These are phyloP conservation scores for Teunomyces stri DNA, from an alignment of 805 yeast genomes.

Conservation along the genomic window DNA sequence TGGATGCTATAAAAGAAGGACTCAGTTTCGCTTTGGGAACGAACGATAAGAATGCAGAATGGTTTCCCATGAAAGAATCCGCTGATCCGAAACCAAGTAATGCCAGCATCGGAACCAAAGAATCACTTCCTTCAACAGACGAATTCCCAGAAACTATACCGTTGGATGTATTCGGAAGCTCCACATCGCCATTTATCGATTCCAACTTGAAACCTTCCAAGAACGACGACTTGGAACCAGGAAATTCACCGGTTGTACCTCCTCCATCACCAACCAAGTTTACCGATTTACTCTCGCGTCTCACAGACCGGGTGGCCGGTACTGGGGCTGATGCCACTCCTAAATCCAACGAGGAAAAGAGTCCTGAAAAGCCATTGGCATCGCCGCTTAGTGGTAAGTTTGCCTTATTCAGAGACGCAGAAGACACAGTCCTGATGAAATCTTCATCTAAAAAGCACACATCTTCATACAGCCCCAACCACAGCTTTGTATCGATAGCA, in stretches of 20 bases:
- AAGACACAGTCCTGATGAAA: neutral
- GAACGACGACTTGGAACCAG: constrained; percentile 17
- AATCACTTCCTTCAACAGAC: neutral
- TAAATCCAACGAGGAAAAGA: neutral
- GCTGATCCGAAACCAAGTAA: neutral
- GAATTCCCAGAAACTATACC: constrained; percentile 18
- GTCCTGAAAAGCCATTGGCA: neutral
- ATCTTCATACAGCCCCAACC: neutral
- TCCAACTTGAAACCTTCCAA: neutral
- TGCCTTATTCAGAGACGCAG: constrained; percentile 6
- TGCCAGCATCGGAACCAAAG: constrained; percentile 3
- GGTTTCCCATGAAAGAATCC: constrained; percentile 25
- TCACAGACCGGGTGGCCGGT: constrained; percentile 38
- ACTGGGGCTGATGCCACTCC: constrained; percentile 15
- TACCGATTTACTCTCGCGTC: constrained; percentile 23
- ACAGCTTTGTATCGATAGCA: neutral
- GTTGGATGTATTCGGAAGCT: constrained; percentile 9
- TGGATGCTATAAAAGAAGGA: constrained; percentile 33
- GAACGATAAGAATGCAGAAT: constrained; percentile 18
- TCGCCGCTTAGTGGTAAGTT: constrained; percentile 9
- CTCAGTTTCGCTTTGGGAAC: constrained; percentile 35
- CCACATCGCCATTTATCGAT: constrained; percentile 6
- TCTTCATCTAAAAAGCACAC: neutral
- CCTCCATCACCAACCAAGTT: constrained; percentile 21
- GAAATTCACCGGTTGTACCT: constrained; percentile 10